A percentile compares a stretch with the other conserved stretches of the same genome.
Evolutionary conservation across 2,329 filamentous ascomycete species (phyloP).

Genomic region (Diplocarpon rosae): DNA sequence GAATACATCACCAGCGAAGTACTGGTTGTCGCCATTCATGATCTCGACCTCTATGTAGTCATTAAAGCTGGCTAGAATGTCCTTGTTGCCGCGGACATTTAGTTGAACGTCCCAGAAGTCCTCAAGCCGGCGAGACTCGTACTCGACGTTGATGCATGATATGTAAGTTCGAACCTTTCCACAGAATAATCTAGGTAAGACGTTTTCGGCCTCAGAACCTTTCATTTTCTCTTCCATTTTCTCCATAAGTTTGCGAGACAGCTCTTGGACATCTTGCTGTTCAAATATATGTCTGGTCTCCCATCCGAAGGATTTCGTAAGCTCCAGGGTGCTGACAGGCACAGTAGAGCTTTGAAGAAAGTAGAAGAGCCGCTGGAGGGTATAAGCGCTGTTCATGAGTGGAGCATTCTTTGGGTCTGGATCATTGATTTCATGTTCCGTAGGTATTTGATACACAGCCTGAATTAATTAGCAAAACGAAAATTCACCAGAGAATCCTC

Average conservation of each 20-base stretch:
- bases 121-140: constrained; percentile 89
- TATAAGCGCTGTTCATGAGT: constrained; percentile 81
- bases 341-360: constrained; percentile 76
- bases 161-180: constrained; percentile 99
- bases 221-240: constrained; percentile 98
- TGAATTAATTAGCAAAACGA: too few relatives aligned
- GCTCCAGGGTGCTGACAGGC: constrained; percentile 81
- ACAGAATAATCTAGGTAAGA: constrained; percentile 81
- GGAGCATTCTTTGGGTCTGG: constrained; percentile 20
- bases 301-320: constrained; percentile 97
- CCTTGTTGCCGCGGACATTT: constrained; percentile 90
- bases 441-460: constrained; percentile 90
- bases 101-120: constrained; percentile 99
- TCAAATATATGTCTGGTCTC: constrained; percentile 96
- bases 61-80: constrained; percentile 84
- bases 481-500: too few relatives aligned
- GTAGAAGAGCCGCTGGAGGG: constrained; percentile 88
- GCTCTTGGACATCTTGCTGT: constrained; percentile 95
- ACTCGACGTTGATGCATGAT: constrained; percentile 95
- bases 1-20: constrained; percentile 80
- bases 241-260: constrained; percentile 95
- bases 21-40: constrained; percentile 96
- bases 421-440: constrained; percentile 60
- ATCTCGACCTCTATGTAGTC: constrained; percentile 97
- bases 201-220: constrained; percentile 81